phyloP scores from a whole-genome alignment of 2,329 filamentous ascomycete species.

The Fusarium longipes region DNA sequence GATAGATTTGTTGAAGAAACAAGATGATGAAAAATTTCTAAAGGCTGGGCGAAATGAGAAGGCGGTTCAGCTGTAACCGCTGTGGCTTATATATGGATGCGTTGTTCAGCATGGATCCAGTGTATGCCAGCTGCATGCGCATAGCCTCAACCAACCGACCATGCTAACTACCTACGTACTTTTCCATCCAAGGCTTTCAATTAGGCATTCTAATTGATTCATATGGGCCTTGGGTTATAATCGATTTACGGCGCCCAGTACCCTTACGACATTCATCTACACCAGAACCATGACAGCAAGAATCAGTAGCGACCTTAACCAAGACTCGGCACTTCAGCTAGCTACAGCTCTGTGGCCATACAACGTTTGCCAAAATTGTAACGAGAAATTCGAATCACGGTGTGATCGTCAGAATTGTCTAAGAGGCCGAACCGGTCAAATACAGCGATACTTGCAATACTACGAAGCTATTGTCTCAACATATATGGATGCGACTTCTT shows the following conservation, averaged over 20 bases:
- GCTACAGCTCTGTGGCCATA: neutral
- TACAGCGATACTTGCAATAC: neutral
- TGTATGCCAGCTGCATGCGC: neutral
- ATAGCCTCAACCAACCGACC: neutral
- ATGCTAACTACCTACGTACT: too few species aligned
- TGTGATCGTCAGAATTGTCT: neutral
- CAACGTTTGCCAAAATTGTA: neutral
- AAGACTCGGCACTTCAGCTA: neutral
- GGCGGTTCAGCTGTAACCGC: neutral
- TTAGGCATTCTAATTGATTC: too few species aligned
- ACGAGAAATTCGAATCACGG: neutral
- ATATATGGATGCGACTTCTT: neutral
- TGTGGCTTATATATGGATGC: neutral
- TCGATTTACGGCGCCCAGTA: too few species aligned
- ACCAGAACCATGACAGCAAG: neutral
- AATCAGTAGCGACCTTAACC: neutral
- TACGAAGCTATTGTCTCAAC: neutral
- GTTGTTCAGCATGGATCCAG: neutral
- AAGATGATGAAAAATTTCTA: too few species aligned
- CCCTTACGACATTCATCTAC: accelerated
- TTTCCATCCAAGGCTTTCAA: too few species aligned
- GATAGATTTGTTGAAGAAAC: neutral
- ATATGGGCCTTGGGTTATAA: too few species aligned
- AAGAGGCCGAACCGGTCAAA: neutral
- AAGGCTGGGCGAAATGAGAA: neutral